Conservation (phyloP, 2,329 filamentous ascomycete species). For the Ophiostoma quercus region DNA sequence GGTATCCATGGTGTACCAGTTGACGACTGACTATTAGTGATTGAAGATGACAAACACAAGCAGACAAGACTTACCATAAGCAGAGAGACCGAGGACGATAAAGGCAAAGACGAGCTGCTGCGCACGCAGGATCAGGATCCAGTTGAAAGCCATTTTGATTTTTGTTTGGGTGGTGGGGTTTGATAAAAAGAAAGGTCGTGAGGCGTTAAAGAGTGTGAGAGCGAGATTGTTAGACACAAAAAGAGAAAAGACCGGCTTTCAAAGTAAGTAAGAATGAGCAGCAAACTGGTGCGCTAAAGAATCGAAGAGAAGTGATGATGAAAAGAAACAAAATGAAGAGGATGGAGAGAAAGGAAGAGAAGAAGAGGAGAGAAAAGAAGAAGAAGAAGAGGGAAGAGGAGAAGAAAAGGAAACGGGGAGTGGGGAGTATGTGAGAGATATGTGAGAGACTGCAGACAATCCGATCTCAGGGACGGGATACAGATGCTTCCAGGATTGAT, state of each 20-base stretch:
- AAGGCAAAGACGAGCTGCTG: conserved; percentile 44
- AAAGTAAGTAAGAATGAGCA: conserved; percentile 23
- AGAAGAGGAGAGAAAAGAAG: conserved; percentile 17
- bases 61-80: conserved; percentile 40
- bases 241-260: conserved; percentile 25
- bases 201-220: conserved; percentile 1
- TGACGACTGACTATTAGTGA: conserved; percentile 42
- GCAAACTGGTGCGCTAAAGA: conserved; percentile 32
- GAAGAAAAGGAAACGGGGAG: conserved; percentile 19
- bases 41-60: background rate
- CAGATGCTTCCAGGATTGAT: background rate
- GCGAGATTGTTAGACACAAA: conserved; percentile 5
- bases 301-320: conserved; percentile 16
- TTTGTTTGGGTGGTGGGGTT: background rate
- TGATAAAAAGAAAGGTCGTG: background rate
- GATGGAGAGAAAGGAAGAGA: conserved; percentile 22
- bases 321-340: conserved; percentile 26
- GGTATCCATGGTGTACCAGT: conserved; percentile 56
- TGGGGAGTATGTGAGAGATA: conserved; percentile 11
- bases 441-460: background rate
- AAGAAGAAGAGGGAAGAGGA: conserved; percentile 17
- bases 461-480: background rate
- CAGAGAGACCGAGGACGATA: conserved; percentile 45
- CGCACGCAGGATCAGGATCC: conserved; percentile 42
- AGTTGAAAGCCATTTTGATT: conserved; percentile 38